These are phyloP conservation scores for Microdochium paspali DNA, from an alignment of 2,329 filamentous ascomycete genomes.

Conservation along the genomic window DNA sequence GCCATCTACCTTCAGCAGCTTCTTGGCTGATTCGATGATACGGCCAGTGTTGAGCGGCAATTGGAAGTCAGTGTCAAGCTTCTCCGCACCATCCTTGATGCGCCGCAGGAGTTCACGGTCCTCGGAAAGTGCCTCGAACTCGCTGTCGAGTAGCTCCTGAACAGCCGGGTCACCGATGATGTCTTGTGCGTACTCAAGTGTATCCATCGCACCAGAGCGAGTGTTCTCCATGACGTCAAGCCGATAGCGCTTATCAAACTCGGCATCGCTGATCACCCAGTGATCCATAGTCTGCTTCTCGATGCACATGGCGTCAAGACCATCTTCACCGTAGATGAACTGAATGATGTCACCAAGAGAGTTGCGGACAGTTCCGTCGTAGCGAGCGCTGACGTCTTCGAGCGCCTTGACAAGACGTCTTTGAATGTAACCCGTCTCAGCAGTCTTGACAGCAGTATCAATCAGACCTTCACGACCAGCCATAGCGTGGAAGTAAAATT, in stretches of 20 bases:
- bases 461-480: constrained; percentile 99
- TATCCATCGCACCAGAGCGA: constrained; percentile 51
- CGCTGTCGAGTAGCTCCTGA: constrained; percentile 77
- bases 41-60: constrained; percentile 85
- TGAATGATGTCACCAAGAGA: constrained; percentile 94
- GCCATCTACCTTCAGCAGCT: constrained; percentile 83
- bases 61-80: constrained; percentile 79
- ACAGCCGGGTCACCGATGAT: constrained; percentile 80
- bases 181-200: constrained; percentile 79
- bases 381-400: constrained; percentile 95
- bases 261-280: constrained; percentile 67
- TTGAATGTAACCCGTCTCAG: constrained; percentile 98
- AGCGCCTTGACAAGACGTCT: constrained; percentile 96
- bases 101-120: constrained; percentile 68
- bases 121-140: constrained; percentile 70
- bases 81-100: constrained; percentile 51
- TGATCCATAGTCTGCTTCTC: constrained; percentile 88
- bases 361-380: constrained; percentile 94
- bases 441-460: constrained; percentile 98
- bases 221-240: constrained; percentile 73
- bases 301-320: constrained; percentile 85
- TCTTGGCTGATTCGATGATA: constrained; percentile 83
- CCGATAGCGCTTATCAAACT: constrained; percentile 74
- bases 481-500: constrained; percentile 99
- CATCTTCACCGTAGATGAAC: constrained; percentile 96